Percentiles rank a stretch among this genome's conserved stretches.
These are phyloP conservation scores for Syzygium jambos DNA, from an alignment of 345 rosid species.

Conservation along the genomic window DNA sequence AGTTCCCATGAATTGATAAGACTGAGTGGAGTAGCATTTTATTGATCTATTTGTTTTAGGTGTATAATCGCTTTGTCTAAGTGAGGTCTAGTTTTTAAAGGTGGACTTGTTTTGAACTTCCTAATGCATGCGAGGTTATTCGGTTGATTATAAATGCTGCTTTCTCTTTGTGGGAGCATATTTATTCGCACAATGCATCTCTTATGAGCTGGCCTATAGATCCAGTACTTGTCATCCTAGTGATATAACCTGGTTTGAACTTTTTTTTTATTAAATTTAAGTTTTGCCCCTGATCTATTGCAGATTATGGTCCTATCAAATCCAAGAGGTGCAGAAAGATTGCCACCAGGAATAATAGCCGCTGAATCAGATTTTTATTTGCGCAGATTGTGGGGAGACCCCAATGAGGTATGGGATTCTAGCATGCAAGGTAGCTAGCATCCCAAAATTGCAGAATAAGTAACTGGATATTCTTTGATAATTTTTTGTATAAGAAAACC, in stretches of 20 bases:
- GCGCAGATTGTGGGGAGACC: constrained; percentile 88
- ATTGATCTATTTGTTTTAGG: not conserved
- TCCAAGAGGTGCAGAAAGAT: constrained; percentile 94
- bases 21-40: not conserved
- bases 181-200: not conserved
- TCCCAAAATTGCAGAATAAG: not conserved
- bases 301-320: constrained; percentile 91
- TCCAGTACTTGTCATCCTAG: not conserved
- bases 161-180: not conserved
- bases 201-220: not conserved
- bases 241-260: not conserved
- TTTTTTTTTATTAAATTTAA: not conserved
- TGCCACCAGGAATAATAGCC: constrained; percentile 74
- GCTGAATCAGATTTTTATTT: constrained; percentile 83
- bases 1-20: not conserved
- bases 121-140: no score
- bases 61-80: no score
- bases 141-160: not conserved
- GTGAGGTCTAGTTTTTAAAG: no score
- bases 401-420: constrained; percentile 60
- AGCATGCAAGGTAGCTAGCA: not conserved
- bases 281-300: not conserved
- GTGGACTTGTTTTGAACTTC: no score
- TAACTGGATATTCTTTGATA: not conserved
- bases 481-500: not conserved